These are phyloP conservation scores for Candida multigemmis DNA, from an alignment of 805 yeast species.

Conservation along the genomic window DNA sequence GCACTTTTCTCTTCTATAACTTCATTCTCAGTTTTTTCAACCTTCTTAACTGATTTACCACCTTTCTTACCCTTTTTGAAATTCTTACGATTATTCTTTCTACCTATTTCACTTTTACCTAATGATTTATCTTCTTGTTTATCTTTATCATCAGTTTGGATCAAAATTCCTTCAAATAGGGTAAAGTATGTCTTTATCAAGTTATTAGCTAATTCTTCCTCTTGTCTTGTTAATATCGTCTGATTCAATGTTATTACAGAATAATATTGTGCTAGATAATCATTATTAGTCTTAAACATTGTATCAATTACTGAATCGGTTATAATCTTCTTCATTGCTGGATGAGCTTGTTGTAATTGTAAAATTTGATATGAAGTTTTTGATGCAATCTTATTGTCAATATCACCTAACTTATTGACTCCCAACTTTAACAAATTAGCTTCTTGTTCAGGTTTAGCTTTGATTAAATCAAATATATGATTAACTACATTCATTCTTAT, in stretches of 20 bases:
- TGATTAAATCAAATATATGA: slow-evolving; percentile 72
- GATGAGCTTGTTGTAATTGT: slow-evolving; percentile 82
- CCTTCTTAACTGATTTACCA: slow-evolving; percentile 63
- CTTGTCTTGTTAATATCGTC: slow-evolving; percentile 75
- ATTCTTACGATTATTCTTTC: slow-evolving; percentile 50
- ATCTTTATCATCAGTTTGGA: slow-evolving; percentile 47
- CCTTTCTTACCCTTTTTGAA: slow-evolving; percentile 83
- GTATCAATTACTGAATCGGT: slow-evolving; percentile 75
- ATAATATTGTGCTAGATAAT: slow-evolving; percentile 83
- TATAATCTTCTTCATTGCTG: slow-evolving; percentile 85
- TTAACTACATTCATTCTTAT: slow-evolving; percentile 71
- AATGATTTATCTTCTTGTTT: slow-evolving; percentile 24
- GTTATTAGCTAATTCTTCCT: slow-evolving; percentile 72
- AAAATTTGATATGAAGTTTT: slow-evolving; percentile 76
- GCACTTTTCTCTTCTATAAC: slow-evolving; percentile 71
- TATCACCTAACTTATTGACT: slow-evolving; percentile 90
- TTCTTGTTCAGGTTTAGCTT: slow-evolving; percentile 93
- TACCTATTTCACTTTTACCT: slow-evolving; percentile 53
- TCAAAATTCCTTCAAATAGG: slow-evolving; percentile 72
- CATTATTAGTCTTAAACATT: slow-evolving; percentile 60
- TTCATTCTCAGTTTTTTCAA: slow-evolving; percentile 55
- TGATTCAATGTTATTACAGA: slow-evolving; percentile 85
- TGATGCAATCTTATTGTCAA: slow-evolving; percentile 83
- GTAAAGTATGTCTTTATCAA: slow-evolving; percentile 80
- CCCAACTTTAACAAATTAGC: slow-evolving; percentile 82